These are phyloP conservation scores for Backusella parvicylindrica DNA, from an alignment of 192 early-diverging fungal species.

Conservation along the genomic window DNA sequence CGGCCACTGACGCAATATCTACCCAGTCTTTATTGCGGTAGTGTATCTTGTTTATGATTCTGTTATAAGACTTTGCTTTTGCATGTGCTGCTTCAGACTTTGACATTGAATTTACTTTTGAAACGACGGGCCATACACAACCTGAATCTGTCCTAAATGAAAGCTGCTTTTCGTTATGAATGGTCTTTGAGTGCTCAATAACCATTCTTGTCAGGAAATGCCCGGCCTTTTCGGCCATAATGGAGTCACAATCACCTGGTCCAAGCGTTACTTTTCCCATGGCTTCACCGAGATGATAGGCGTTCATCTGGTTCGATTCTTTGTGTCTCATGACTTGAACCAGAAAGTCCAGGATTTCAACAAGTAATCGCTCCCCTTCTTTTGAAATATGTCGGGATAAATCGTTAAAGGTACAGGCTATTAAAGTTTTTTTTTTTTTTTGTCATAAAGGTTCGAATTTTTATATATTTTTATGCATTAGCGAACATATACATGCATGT, in stretches of 20 bases:
- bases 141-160: neutral
- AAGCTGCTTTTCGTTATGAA: neutral
- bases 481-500: neutral
- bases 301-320: conserved; percentile 24
- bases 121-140: neutral
- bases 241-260: conserved; percentile 21
- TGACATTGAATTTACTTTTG: neutral
- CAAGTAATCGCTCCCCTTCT: conserved; percentile 9
- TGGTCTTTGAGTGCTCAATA: conserved; percentile 29
- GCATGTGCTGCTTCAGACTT: conserved; percentile 9
- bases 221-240: conserved; percentile 27
- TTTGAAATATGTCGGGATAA: conserved; percentile 14
- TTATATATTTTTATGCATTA: neutral
- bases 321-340: conserved; percentile 30
- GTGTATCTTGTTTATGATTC: conserved; percentile 8
- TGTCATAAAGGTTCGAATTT: neutral
- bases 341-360: conserved; percentile 31
- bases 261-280: conserved; percentile 34
- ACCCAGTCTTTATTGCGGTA: conserved; percentile 6
- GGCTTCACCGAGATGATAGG: conserved; percentile 27
- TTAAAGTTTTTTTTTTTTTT: neutral
- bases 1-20: neutral
- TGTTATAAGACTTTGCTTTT: conserved; percentile 23
- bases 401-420: conserved; percentile 26
- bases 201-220: conserved; percentile 26